A percentile compares a stretch with the other conserved stretches of the same genome.
Evolutionary conservation across 129 eudicot species (phyloP).

Genomic region (Tanacetum coccineum): DNA sequence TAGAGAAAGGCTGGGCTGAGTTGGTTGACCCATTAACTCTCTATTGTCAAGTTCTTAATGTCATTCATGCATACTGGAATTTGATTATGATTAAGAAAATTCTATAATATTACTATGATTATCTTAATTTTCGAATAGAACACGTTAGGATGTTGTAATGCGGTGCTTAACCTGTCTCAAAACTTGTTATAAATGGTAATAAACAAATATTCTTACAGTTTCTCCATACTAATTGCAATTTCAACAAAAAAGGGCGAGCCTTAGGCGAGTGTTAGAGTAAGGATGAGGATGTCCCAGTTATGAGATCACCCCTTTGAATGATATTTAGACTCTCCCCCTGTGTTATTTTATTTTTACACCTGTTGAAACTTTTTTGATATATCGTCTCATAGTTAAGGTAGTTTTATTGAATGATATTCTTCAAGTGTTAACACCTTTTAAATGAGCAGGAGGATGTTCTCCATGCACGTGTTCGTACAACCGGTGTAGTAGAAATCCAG

Average conservation of each 20-base stretch:
- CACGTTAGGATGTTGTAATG: too few relatives aligned
- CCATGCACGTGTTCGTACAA: conserved; percentile 92
- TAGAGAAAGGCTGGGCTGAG: too few relatives aligned
- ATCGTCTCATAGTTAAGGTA: background rate
- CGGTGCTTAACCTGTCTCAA: background rate
- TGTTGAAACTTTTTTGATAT: conserved; percentile 4
- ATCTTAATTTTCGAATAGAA: background rate
- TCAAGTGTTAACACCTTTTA: conserved; percentile 9
- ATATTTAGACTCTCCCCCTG: background rate
- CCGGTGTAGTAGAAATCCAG: conserved; percentile 97
- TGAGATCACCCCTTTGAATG: background rate
- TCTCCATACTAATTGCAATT: background rate
- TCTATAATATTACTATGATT: background rate
- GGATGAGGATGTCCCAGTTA: background rate
- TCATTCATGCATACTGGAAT: too few relatives aligned
- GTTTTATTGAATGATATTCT: background rate
- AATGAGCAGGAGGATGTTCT: conserved; percentile 93
- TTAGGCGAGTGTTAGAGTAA: conserved; percentile 9
- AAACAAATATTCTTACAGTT: background rate
- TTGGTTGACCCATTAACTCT: too few relatives aligned
- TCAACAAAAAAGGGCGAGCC: conserved; percentile 14
- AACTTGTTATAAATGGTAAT: background rate
- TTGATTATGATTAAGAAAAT: background rate
- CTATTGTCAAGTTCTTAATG: too few relatives aligned
- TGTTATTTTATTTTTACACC: background rate